Percentiles rank a stretch among this genome's conserved stretches.
Evolutionary conservation across 2,329 filamentous ascomycete genomes (phyloP).

Genomic region (Stagonosporopsis cucurbitacearum): DNA sequence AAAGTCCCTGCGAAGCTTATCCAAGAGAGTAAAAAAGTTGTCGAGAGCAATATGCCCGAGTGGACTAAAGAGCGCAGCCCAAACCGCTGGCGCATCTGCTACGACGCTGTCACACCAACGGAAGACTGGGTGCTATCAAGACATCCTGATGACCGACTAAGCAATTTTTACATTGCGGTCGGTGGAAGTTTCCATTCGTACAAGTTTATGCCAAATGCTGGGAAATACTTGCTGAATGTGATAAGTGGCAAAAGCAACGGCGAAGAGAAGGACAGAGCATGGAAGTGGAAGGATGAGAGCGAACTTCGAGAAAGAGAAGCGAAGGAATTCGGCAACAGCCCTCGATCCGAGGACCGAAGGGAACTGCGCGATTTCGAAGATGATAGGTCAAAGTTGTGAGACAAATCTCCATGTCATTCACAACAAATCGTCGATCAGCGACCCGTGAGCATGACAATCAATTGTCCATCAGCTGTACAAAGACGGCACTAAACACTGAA

Average conservation of each 20-base stretch:
- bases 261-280: conserved; percentile 43
- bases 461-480: not conserved
- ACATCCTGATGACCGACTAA: conserved; percentile 57
- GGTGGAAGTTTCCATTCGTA: conserved; percentile 69
- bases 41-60: conserved; percentile 37
- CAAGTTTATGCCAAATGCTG: conserved; percentile 70
- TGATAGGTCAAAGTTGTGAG: not conserved
- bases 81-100: conserved; percentile 58
- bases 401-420: too few species aligned
- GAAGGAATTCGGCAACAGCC: conserved; percentile 30
- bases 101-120: conserved; percentile 67
- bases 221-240: conserved; percentile 62
- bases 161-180: conserved; percentile 65
- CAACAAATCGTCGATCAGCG: not conserved
- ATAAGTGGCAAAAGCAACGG: conserved; percentile 46
- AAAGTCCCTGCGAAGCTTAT: conserved; percentile 52
- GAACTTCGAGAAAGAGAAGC: conserved; percentile 23
- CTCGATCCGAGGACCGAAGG: conserved; percentile 12
- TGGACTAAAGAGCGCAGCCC: conserved; percentile 44
- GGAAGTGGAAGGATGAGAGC: conserved; percentile 44
- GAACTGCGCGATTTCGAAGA: conserved; percentile 26
- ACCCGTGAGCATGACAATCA: not conserved
- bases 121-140: conserved; percentile 67
- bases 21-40: conserved; percentile 48
- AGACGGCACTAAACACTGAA: not conserved